Percentiles rank a stretch among this genome's conserved stretches.
These are phyloP conservation scores for Pseudoscleropodium purum DNA, from an alignment of 225 moss, liverwort and hornwort genomes.

Conservation along the genomic window DNA sequence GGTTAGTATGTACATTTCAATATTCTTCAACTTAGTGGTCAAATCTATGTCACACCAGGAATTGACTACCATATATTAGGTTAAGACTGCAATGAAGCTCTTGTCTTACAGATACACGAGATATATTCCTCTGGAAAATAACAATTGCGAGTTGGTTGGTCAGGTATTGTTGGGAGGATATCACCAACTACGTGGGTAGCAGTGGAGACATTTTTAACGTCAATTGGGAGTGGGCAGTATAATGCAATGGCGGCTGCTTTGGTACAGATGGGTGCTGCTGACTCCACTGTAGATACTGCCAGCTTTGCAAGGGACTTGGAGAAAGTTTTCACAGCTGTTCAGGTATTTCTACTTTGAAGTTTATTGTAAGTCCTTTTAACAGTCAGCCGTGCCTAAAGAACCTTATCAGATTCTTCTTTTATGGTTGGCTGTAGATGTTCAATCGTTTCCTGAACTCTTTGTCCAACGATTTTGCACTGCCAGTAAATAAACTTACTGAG, in stretches of 20 bases:
- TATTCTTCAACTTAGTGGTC: not conserved
- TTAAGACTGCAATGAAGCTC: not conserved
- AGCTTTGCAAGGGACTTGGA: constrained; percentile 84
- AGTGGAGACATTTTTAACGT: constrained; percentile 77
- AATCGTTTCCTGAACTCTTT: not conserved
- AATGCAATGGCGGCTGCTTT: constrained; percentile 83
- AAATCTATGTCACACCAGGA: not conserved
- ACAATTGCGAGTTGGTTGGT: not conserved
- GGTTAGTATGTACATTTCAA: constrained; percentile 34
- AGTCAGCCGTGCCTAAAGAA: not conserved
- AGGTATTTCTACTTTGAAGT: constrained; percentile 31
- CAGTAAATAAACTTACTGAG: not conserved
- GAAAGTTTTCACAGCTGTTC: constrained; percentile 77
- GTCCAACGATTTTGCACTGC: not conserved
- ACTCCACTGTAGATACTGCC: constrained; percentile 51
- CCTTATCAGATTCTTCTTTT: not conserved
- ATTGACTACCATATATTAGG: not conserved
- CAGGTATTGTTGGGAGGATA: constrained; percentile 97
- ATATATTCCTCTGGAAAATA: not conserved
- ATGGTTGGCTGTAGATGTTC: not conserved
- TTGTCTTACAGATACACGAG: not conserved
- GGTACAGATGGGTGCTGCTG: constrained; percentile 94
- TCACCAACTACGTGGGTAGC: constrained; percentile 91
- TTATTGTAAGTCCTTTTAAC: not conserved
- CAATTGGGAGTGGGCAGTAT: constrained; percentile 70